These are phyloP conservation scores for Capronia coronata DNA, from an alignment of 2,329 filamentous ascomycete genomes.

Conservation along the genomic window DNA sequence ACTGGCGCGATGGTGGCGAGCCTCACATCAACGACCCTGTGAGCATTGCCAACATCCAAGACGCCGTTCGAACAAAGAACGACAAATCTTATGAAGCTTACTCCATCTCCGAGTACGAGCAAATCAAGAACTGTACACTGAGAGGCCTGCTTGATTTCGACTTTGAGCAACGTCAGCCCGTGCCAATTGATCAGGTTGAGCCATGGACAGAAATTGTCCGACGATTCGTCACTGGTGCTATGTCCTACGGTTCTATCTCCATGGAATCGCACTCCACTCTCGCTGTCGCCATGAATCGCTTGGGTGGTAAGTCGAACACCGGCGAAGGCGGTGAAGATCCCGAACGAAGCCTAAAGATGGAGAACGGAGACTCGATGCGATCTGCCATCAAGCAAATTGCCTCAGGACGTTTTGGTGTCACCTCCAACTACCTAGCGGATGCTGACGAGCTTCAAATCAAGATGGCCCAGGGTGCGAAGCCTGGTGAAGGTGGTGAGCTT, in stretches of 20 bases:
- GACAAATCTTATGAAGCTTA: slow-evolving; percentile 98
- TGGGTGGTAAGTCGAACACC: slow-evolving; percentile 95
- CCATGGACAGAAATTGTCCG: slow-evolving; percentile 97
- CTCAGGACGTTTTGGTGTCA: slow-evolving; percentile 92
- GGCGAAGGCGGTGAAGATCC: slow-evolving; percentile 95
- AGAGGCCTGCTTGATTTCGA: slow-evolving; percentile 93
- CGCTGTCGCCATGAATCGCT: slow-evolving; percentile 91
- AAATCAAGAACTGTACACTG: slow-evolving; percentile 93
- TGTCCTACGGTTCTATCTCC: slow-evolving; percentile 97
- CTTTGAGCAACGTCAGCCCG: slow-evolving; percentile 75
- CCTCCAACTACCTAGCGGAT: slow-evolving; percentile 87
- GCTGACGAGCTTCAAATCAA: slow-evolving; percentile 97
- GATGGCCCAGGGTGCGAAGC: slow-evolving; percentile 98
- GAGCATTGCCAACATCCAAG: slow-evolving; percentile 93
- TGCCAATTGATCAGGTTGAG: slow-evolving; percentile 94
- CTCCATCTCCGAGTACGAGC: slow-evolving; percentile 85
- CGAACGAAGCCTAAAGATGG: slow-evolving; percentile 76
- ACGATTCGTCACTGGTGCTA: slow-evolving; percentile 91
- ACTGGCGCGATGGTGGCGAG: slow-evolving; percentile 95
- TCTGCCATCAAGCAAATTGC: slow-evolving; percentile 97
- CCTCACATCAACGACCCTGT: slow-evolving; percentile 91
- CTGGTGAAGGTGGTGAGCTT: slow-evolving; percentile 93
- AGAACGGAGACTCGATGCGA: slow-evolving; percentile 93
- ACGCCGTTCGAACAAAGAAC: slow-evolving; percentile 93
- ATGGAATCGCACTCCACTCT: slow-evolving; percentile 97